phyloP scores from a whole-genome alignment of 768 basidiomycete species.

The Suillus discolor region DNA sequence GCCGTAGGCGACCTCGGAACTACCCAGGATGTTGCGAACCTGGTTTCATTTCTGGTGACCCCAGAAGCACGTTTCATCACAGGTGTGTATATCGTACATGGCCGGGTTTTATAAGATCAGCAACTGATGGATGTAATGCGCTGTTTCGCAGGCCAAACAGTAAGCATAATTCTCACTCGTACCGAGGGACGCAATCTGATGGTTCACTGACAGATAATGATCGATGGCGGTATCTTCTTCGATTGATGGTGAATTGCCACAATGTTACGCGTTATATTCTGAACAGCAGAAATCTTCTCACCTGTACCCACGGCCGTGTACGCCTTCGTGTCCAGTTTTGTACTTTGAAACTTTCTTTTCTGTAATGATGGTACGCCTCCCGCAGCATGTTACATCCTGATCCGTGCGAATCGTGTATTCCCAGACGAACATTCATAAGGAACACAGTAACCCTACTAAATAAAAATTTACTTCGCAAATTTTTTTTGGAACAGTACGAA shows the following conservation, averaged over 20 bases:
- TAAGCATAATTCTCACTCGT: constrained; percentile 10
- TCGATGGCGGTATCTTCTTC: constrained; percentile 29
- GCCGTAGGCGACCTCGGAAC: constrained; percentile 27
- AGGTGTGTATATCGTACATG: constrained; percentile 28
- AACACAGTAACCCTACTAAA: too few species aligned
- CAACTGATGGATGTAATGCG: background rate
- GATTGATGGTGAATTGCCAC: constrained; percentile 16
- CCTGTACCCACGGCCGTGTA: background rate
- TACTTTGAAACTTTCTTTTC: too few species aligned
- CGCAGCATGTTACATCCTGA: too few species aligned
- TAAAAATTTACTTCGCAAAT: too few species aligned
- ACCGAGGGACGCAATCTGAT: background rate
- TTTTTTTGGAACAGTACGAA: too few species aligned
- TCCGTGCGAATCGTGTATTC: too few species aligned
- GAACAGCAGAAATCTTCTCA: constrained; percentile 21
- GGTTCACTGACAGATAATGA: constrained; percentile 18
- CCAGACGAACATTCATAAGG: too few species aligned
- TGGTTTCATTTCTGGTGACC: constrained; percentile 40
- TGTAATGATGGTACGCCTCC: too few species aligned
- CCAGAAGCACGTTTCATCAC: constrained; percentile 37
- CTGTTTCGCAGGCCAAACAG: constrained; percentile 26
- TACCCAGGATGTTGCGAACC: constrained; percentile 35
- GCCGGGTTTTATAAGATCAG: background rate
- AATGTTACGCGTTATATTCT: constrained; percentile 9
- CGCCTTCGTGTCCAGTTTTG: too few species aligned